A percentile compares a stretch with the other conserved stretches of the same genome.
These are phyloP conservation scores for Zychaea mexicana DNA, from an alignment of 371 early-diverging fungal species.

Conservation along the genomic window DNA sequence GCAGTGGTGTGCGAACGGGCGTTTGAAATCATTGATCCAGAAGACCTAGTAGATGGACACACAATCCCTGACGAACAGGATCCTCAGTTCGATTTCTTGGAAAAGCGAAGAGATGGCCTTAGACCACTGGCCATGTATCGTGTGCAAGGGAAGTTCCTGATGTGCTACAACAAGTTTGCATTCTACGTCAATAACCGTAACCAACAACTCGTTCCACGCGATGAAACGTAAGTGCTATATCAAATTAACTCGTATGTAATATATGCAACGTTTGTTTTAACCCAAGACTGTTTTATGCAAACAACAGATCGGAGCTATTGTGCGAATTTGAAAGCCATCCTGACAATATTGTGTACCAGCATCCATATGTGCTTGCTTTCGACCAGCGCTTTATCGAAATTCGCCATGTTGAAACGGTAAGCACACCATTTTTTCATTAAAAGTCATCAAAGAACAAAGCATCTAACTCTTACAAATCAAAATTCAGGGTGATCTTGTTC, in stretches of 20 bases:
- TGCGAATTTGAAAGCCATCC: constrained; percentile 45
- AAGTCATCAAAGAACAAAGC: too few species aligned
- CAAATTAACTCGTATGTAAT: background rate
- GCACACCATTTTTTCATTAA: background rate
- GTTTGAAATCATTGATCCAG: constrained; percentile 75
- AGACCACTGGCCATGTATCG: constrained; percentile 79
- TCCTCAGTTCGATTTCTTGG: constrained; percentile 70
- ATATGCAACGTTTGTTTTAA: too few species aligned
- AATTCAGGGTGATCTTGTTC: constrained; percentile 25
- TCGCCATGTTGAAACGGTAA: constrained; percentile 66
- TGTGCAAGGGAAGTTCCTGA: constrained; percentile 59
- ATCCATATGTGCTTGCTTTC: constrained; percentile 83
- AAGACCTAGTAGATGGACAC: constrained; percentile 51
- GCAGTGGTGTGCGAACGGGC: constrained; percentile 74
- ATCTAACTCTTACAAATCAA: too few species aligned
- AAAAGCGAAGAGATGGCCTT: constrained; percentile 59
- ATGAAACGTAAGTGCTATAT: constrained; percentile 33
- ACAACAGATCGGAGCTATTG: constrained; percentile 16
- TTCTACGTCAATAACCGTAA: constrained; percentile 77
- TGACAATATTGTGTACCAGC: constrained; percentile 53
- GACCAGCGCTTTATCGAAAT: constrained; percentile 83
- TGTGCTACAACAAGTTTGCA: constrained; percentile 87
- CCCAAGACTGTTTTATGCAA: too few species aligned
- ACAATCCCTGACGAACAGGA: constrained; percentile 66
- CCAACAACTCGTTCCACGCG: constrained; percentile 17